Evolutionary conservation across 768 basidiomycete species (phyloP), one percentile per base, ranked within the genome.

Genomic region (Russula lepida): DNA sequence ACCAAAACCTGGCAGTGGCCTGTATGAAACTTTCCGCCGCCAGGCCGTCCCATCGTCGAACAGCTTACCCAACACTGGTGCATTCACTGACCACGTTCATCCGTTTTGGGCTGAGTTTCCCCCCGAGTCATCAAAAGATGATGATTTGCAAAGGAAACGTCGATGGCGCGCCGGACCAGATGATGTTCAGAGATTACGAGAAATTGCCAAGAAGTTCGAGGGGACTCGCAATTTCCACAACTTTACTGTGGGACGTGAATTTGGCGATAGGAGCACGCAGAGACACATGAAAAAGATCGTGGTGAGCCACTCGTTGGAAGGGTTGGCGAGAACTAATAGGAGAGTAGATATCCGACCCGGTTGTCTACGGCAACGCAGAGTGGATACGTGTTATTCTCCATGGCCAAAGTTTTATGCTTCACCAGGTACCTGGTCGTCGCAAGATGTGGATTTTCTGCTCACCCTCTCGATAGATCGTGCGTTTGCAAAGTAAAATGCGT

Each of bases 211-310:
- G 55, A 82, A 78, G 68, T 98, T 84, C 68, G 80, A 88, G 66
- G 95, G 91, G 7, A 91, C 92, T 2, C 94, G 97, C 73, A 98
- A 98, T 72, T 99, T 95, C 73, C 94, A 97, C 73, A 98, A 98
- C 70, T 98, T 95, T 68, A 98, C 97, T 0, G 84, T 98, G 54
- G 89, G 85, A 2, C 84, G 88, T 49, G 91, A 91, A 51, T 93
- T 88, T 72, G 74, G 79, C 6, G 95, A 98, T 71, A 79, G 83
- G 21, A 90, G 88, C 60, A 88, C 87, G 67, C 81, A 86, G 67
- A 79, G 97, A n/a, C 81, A 83, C 71, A 95, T 99, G 86, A 90
- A 92, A 67, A 81, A 78, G 54, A 84, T 98, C 2, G 85, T 92
- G 73, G 95, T 91, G 17, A 54, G 68, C 57, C 17, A 19, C 13